Conservation (phyloP, 805 yeast species). For the Kodamaea leandrae region DNA sequence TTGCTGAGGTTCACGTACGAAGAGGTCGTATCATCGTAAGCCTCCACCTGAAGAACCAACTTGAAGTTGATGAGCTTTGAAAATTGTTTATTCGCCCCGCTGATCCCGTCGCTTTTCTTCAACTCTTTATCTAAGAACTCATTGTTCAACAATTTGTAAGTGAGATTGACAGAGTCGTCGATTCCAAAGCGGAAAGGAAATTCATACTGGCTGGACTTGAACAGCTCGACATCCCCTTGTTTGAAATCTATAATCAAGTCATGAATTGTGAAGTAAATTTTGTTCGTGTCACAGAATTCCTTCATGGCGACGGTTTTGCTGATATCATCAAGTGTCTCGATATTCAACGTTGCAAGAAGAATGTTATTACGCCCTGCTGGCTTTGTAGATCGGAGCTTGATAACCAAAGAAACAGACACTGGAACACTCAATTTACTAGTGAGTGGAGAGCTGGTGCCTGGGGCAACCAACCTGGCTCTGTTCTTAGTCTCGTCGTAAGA, state of each 20-base stretch:
- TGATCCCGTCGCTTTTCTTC: constrained; percentile 14
- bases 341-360: constrained; percentile 46
- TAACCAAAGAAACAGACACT: constrained; percentile 39
- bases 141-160: constrained; percentile 33
- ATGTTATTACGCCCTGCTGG: constrained; percentile 47
- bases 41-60: constrained; percentile 27
- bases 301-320: constrained; percentile 12
- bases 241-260: constrained; percentile 25
- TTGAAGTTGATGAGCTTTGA: constrained; percentile 28
- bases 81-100: constrained; percentile 11
- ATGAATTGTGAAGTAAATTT: constrained; percentile 22
- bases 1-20: constrained; percentile 21
- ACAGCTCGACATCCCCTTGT: constrained; percentile 25
- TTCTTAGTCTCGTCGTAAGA: neutral
- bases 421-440: constrained; percentile 21
- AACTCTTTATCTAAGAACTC: constrained; percentile 25
- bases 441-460: constrained; percentile 5
- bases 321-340: constrained; percentile 46
- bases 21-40: constrained; percentile 7
- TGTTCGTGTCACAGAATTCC: constrained; percentile 5
- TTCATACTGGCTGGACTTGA: constrained; percentile 16
- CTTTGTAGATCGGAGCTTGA: constrained; percentile 46
- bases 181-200: constrained; percentile 28
- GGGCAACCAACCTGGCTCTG: neutral
- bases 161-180: constrained; percentile 33